A percentile compares a stretch with the other conserved stretches of the same genome.
phyloP scores from a whole-genome alignment of 192 early-diverging fungal species.

The Umbelopsis vinacea region DNA sequence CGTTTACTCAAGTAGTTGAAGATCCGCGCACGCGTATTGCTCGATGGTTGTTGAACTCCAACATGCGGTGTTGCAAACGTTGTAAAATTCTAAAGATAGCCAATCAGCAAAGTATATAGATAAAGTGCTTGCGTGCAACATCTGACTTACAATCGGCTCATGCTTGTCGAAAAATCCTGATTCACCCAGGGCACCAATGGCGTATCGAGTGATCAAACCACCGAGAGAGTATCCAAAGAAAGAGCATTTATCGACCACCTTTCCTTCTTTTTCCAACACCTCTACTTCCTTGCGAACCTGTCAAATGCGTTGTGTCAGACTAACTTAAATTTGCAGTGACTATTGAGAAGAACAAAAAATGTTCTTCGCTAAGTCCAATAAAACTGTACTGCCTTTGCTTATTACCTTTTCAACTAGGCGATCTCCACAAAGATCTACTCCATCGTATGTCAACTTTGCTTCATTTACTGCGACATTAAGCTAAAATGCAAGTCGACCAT shows the following conservation, averaged over 20 bases:
- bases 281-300: constrained; percentile 41
- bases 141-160: constrained; percentile 44
- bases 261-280: constrained; percentile 35
- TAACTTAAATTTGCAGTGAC: neutral
- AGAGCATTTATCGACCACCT: constrained; percentile 36
- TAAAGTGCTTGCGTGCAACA: neutral
- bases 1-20: constrained; percentile 47
- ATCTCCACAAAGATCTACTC: constrained; percentile 59
- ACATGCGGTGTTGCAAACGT: constrained; percentile 67
- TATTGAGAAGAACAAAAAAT: too few relatives aligned
- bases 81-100: constrained; percentile 45
- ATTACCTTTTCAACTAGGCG: constrained; percentile 49
- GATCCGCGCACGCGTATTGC: constrained; percentile 28
- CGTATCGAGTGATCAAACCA: constrained; percentile 58
- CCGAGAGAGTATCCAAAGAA: constrained; percentile 63
- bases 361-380: too few relatives aligned
- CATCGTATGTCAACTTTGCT: constrained; percentile 57
- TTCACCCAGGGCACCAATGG: constrained; percentile 50
- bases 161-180: constrained; percentile 52
- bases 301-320: constrained; percentile 24
- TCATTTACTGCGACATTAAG: constrained; percentile 52
- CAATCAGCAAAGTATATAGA: neutral
- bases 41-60: constrained; percentile 43
- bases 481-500: constrained; percentile 25
- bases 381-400: neutral